Conservation (phyloP, 73 alveolate species). For the Tetrahymena thermophila region DNA sequence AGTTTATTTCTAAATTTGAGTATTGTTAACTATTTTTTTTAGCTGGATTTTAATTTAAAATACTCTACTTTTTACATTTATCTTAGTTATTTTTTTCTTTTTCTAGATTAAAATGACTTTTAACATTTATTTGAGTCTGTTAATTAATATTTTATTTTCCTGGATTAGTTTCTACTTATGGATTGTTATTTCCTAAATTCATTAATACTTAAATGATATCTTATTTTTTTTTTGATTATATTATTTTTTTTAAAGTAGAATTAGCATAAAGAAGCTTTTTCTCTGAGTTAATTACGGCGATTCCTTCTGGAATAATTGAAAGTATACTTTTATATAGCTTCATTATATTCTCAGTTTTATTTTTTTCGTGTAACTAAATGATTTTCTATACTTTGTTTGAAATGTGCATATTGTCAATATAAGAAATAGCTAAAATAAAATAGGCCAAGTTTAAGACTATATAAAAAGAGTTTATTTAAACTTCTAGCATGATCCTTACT, state of each 20-base stretch:
- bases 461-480: not conserved
- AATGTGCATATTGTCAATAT: not conserved
- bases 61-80: too few species aligned
- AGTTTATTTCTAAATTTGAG: not conserved
- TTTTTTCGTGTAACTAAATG: not conserved
- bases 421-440: not conserved
- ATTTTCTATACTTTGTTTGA: not conserved
- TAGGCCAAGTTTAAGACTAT: not conserved
- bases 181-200: not conserved
- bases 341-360: not conserved
- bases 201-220: not conserved
- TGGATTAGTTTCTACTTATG: not conserved
- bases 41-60: too few species aligned
- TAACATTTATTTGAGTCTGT: not conserved
- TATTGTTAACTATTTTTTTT: too few species aligned
- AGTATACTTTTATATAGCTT: not conserved
- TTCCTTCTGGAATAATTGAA: not conserved
- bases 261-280: not conserved
- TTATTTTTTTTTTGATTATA: not conserved
- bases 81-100: too few species aligned
- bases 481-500: not conserved
- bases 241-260: not conserved
- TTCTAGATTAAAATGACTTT: not conserved
- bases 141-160: not conserved
- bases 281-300: not conserved